Evolutionary conservation across 1,284 basidiomycete genomes (phyloP).

Genomic region (Ceratobasidium theobromae): DNA sequence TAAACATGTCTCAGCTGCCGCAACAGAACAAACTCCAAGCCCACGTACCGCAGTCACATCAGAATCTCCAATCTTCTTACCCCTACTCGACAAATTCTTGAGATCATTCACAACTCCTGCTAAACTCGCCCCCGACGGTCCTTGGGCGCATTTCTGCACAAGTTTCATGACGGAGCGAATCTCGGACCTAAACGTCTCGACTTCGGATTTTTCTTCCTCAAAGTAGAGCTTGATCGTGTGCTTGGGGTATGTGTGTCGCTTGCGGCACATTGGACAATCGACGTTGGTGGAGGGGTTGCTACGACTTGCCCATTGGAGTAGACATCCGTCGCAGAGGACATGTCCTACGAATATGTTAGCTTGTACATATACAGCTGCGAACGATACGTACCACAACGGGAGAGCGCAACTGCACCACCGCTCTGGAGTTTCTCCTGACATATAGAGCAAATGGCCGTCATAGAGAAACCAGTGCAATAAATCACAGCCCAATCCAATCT

Average conservation of each 20-base stretch:
- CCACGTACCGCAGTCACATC: conserved; percentile 6
- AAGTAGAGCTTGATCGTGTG: conserved; percentile 27
- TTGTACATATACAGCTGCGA: not conserved
- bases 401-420: conserved; percentile 12
- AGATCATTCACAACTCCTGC: not conserved
- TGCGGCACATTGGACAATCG: conserved; percentile 28
- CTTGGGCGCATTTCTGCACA: not conserved
- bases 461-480: conserved; percentile 1
- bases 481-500: not conserved
- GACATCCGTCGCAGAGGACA: conserved; percentile 20
- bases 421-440: conserved; percentile 26
- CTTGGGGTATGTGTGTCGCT: conserved; percentile 22
- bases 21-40: not conserved
- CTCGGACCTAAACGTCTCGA: conserved; percentile 9
- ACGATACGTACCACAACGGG: conserved; percentile 15
- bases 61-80: conserved; percentile 13
- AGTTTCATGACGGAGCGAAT: conserved; percentile 9
- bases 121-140: not conserved
- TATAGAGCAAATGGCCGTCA: conserved; percentile 29
- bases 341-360: not conserved
- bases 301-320: conserved; percentile 17
- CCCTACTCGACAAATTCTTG: not conserved
- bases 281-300: conserved; percentile 16
- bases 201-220: conserved; percentile 24
- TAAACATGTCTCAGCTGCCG: not conserved